phyloP scores from a whole-genome alignment of 106 monocot species.

The Cymbidium sinense region DNA sequence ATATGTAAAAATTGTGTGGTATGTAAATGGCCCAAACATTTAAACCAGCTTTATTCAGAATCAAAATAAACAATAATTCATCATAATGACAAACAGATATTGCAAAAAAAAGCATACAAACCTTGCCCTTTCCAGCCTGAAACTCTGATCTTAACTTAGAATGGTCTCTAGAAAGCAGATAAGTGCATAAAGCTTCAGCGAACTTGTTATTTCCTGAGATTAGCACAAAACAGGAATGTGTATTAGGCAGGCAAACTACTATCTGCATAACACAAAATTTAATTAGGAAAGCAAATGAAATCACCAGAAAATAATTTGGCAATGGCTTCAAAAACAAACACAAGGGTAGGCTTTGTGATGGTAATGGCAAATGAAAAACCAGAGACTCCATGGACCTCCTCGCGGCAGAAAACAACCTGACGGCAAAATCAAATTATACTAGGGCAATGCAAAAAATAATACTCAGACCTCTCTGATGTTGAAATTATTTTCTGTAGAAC shows the following conservation, averaged over 20 bases:
- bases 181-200: slow-evolving; percentile 47
- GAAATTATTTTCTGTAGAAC: neutral
- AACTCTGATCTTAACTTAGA: slow-evolving; percentile 62
- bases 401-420: slow-evolving; percentile 68
- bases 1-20: no score
- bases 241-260: neutral
- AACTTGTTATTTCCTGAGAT: slow-evolving; percentile 54
- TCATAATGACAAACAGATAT: neutral
- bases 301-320: slow-evolving; percentile 40
- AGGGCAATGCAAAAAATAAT: neutral
- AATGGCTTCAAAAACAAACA: slow-evolving; percentile 39
- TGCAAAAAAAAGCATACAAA: slow-evolving; percentile 7
- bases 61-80: neutral
- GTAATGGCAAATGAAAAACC: slow-evolving; percentile 66
- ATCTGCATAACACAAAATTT: neutral
- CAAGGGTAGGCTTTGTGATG: slow-evolving; percentile 48
- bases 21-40: no score
- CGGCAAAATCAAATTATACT: neutral
- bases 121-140: slow-evolving; percentile 79
- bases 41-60: no score
- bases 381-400: slow-evolving; percentile 52
- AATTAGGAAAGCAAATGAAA: neutral
- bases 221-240: neutral
- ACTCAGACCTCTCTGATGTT: no score
- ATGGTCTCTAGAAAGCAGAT: slow-evolving; percentile 66